Conservation (phyloP, 2,329 filamentous ascomycete species). For the Hypoxylon sp. region DNA sequence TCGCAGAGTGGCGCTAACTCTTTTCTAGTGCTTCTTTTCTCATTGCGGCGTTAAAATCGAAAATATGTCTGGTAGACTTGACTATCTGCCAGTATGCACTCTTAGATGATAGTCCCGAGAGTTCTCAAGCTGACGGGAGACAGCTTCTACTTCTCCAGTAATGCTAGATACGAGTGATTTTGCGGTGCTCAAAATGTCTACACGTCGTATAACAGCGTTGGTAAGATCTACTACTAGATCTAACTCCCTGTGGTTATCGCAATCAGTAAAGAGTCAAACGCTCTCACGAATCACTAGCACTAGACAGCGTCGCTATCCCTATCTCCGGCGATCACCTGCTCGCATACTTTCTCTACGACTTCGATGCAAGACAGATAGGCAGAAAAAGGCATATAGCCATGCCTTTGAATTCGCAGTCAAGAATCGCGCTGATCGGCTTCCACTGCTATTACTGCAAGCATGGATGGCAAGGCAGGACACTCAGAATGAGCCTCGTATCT, state of each 20-base stretch:
- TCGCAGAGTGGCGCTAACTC: not conserved
- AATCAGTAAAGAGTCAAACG: constrained; percentile 36
- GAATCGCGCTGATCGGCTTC: constrained; percentile 50
- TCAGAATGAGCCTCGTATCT: constrained; percentile 41
- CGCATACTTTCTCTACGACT: constrained; percentile 50
- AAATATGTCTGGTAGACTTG: constrained; percentile 12
- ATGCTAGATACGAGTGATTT: not conserved
- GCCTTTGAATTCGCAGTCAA: constrained; percentile 35
- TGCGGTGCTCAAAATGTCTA: constrained; percentile 22
- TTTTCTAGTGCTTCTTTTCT: not conserved
- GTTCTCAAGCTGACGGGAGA: not conserved
- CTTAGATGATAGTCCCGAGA: not conserved
- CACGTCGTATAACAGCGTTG: not conserved
- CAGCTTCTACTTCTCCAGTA: not conserved
- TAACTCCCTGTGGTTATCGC: constrained; percentile 30
- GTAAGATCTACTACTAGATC: constrained; percentile 1
- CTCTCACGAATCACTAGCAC: constrained; percentile 48
- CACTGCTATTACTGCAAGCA: constrained; percentile 49
- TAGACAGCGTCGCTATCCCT: constrained; percentile 40
- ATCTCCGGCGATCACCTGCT: constrained; percentile 43
- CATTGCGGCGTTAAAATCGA: not conserved
- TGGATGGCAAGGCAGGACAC: constrained; percentile 47
- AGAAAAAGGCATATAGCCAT: constrained; percentile 39
- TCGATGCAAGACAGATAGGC: constrained; percentile 37
- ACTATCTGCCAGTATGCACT: constrained; percentile 4